Evolutionary conservation across 768 basidiomycete species (phyloP).

Genomic region (Podaxis rugospora): DNA sequence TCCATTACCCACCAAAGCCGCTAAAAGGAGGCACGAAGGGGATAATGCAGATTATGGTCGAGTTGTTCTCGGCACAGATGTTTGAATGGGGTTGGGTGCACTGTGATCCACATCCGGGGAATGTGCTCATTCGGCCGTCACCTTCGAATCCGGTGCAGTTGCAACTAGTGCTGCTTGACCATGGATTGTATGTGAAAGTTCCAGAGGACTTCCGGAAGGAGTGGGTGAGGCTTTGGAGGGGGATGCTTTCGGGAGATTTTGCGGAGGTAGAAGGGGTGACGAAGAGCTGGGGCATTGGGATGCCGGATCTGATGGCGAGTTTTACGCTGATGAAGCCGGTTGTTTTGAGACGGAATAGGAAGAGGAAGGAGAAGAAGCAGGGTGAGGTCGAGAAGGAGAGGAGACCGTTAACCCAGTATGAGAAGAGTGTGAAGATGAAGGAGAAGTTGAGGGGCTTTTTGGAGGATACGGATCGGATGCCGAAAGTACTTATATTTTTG

Average conservation of each 20-base stretch:
- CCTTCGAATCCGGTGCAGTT: slow-evolving; percentile 39
- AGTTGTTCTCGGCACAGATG: slow-evolving; percentile 85
- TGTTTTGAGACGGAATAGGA: slow-evolving; percentile 32
- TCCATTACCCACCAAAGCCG: slow-evolving; percentile 27
- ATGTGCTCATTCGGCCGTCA: slow-evolving; percentile 67
- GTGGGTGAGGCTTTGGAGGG: slow-evolving; percentile 77
- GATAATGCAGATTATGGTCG: slow-evolving; percentile 84
- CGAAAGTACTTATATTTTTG: slow-evolving; percentile 71
- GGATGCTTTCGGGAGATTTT: slow-evolving; percentile 54
- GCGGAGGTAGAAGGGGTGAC: slow-evolving; percentile 47
- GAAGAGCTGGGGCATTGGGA: slow-evolving; percentile 60
- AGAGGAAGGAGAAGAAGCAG: slow-evolving; percentile 14
- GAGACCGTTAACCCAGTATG: slow-evolving; percentile 54
- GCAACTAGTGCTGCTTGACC: slow-evolving; percentile 84
- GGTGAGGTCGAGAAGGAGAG: slow-evolving; percentile 20
- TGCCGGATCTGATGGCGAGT: slow-evolving; percentile 71
- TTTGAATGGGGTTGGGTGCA: slow-evolving; percentile 92
- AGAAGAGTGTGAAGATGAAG: slow-evolving; percentile 66
- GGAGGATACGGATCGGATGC: slow-evolving; percentile 72
- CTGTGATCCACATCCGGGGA: slow-evolving; percentile 75
- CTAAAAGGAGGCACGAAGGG: slow-evolving; percentile 57
- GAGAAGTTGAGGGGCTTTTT: slow-evolving; percentile 61
- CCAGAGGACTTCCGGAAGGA: slow-evolving; percentile 63
- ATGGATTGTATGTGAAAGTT: slow-evolving; percentile 83
- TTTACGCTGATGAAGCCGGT: slow-evolving; percentile 67